phyloP scores from a whole-genome alignment of 2,329 filamentous ascomycete species.

The Pseudomassariella vexata region DNA sequence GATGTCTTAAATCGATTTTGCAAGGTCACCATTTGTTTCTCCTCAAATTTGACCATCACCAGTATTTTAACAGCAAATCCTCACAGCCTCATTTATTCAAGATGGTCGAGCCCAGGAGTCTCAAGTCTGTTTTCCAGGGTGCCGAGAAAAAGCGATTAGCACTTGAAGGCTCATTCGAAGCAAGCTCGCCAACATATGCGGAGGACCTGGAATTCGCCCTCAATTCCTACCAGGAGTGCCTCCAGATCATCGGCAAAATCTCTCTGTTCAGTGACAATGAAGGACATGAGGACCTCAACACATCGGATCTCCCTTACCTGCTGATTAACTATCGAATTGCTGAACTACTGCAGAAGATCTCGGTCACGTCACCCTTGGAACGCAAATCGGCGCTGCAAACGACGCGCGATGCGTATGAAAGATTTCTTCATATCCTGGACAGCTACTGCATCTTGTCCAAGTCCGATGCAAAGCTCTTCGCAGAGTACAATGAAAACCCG shows the following conservation, averaged over 20 bases:
- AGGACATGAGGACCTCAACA: conserved; percentile 77
- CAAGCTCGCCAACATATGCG: conserved; percentile 46
- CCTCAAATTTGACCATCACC: too few relatives aligned
- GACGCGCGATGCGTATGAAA: conserved; percentile 68
- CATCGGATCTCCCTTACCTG: conserved; percentile 80
- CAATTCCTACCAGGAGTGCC: conserved; percentile 66
- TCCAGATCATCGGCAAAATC: conserved; percentile 61
- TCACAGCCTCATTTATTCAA: conserved; percentile 5
- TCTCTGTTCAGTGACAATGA: conserved; percentile 91
- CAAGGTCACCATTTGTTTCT: too few relatives aligned
- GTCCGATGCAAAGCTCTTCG: conserved; percentile 62
- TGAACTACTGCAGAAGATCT: conserved; percentile 68
- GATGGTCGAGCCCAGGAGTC: conserved; percentile 39
- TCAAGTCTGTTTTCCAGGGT: conserved; percentile 42
- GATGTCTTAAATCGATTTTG: too few relatives aligned
- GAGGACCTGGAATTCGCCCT: conserved; percentile 63
- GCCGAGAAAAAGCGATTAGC: conserved; percentile 45
- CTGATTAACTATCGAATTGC: conserved; percentile 73
- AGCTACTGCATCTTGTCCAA: conserved; percentile 67
- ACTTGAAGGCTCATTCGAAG: conserved; percentile 61
- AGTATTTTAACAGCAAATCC: background rate
- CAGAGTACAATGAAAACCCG: conserved; percentile 67
- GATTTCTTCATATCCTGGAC: conserved; percentile 71
- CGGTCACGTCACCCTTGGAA: conserved; percentile 43
- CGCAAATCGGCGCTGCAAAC: conserved; percentile 57